phyloP scores from a whole-genome alignment of 768 basidiomycete species.

The Nevesoporus exiguus region DNA sequence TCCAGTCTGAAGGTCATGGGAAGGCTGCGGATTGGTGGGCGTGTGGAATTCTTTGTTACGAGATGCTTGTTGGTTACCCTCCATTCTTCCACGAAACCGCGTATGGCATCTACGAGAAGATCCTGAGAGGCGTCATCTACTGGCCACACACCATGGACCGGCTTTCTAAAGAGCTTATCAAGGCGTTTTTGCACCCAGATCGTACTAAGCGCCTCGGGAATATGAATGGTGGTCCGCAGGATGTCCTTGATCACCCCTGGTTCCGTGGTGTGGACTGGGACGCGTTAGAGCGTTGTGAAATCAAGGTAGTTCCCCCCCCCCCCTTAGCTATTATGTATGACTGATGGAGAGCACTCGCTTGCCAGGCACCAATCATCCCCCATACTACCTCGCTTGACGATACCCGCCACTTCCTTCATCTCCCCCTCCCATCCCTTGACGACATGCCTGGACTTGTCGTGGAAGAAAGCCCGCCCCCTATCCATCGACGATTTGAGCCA shows the following conservation, averaged over 20 bases:
- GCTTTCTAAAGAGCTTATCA: constrained; percentile 84
- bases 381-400: constrained; percentile 77
- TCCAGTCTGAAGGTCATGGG: constrained; percentile 95
- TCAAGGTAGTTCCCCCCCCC: constrained; percentile 53
- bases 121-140: constrained; percentile 79
- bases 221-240: constrained; percentile 86
- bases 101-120: constrained; percentile 98
- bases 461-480: constrained; percentile 56
- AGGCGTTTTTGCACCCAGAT: constrained; percentile 87
- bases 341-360: constrained; percentile 5
- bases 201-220: constrained; percentile 90
- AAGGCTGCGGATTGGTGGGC: constrained; percentile 99
- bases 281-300: constrained; percentile 80
- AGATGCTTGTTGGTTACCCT: constrained; percentile 98
- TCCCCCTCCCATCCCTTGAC: constrained; percentile 70
- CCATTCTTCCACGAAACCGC: constrained; percentile 99
- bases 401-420: constrained; percentile 80
- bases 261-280: constrained; percentile 95
- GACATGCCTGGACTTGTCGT: constrained; percentile 76
- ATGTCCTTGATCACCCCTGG: constrained; percentile 91
- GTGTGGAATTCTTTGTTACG: constrained; percentile 93
- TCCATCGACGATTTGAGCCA: constrained; percentile 64
- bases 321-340: neutral
- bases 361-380: constrained; percentile 83
- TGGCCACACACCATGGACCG: constrained; percentile 92